phyloP scores from a whole-genome alignment of 257 asterid genomes.

The Lavandula angustifolia region DNA sequence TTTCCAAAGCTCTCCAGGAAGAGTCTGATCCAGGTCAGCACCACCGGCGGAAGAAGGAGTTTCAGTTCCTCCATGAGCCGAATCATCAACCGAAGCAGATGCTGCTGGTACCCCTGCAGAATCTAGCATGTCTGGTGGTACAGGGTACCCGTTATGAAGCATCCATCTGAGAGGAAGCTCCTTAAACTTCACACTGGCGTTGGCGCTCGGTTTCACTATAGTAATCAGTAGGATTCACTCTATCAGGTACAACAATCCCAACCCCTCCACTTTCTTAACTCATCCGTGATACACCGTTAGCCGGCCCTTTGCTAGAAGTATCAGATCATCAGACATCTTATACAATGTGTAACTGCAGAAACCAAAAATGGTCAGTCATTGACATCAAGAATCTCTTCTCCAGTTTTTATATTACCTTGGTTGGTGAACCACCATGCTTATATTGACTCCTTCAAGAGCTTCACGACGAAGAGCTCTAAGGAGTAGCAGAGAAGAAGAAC shows the following conservation, averaged over 20 bases:
- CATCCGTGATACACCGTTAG: slow-evolving; percentile 91
- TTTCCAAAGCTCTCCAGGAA: slow-evolving; percentile 76
- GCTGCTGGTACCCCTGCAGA: slow-evolving; percentile 50
- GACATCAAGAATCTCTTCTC: too few relatives aligned
- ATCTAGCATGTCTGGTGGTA: slow-evolving; percentile 90
- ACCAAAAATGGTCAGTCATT: slow-evolving; percentile 21
- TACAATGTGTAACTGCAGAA: slow-evolving; percentile 84
- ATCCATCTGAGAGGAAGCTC: slow-evolving; percentile 98
- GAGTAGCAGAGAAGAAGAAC: slow-evolving; percentile 87
- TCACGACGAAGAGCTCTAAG: slow-evolving; percentile 97
- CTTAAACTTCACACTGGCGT: slow-evolving; percentile 60
- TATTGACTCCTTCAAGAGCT: slow-evolving; percentile 98
- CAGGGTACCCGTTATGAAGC: slow-evolving; percentile 95
- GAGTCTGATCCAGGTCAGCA: slow-evolving; percentile 52
- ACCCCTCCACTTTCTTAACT: slow-evolving; percentile 91
- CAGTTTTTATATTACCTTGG: slow-evolving; percentile 61
- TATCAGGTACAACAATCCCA: slow-evolving; percentile 85
- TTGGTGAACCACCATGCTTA: slow-evolving; percentile 98
- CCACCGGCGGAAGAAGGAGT: slow-evolving; percentile 32
- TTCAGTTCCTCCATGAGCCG: slow-evolving; percentile 56
- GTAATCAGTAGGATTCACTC: slow-evolving; percentile 97
- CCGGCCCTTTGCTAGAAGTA: slow-evolving; percentile 98
- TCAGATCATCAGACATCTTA: slow-evolving; percentile 95
- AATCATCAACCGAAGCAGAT: slow-evolving; percentile 47
- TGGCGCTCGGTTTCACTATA: slow-evolving; percentile 71